Evolutionary conservation across 1,139 yeast genomes (phyloP), one percentile per base, ranked within the genome.

Genomic region (Suhomyces coccinellae): DNA sequence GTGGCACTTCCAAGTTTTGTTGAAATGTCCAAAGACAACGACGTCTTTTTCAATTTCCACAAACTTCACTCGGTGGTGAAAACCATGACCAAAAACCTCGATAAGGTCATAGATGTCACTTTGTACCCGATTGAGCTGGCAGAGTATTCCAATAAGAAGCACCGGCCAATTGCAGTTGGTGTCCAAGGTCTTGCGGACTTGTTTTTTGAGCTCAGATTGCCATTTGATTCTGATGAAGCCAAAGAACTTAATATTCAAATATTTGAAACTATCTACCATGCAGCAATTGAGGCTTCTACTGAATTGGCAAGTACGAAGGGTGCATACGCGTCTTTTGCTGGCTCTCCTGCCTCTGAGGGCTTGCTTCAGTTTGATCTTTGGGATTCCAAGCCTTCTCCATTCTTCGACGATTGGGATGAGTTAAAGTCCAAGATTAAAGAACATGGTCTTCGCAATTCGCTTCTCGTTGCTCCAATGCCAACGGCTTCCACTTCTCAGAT

Each of bases 181-280:
- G 95, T 88, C 8, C 95, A 88, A 66, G 97, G 97, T 48, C 73
- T 88, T 45, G 96, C 97, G 28, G 97, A 88, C 61, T 74, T 87
- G n/a, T 88, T 87, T 65, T 75, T 86, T 75, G 75, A 80, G 49
- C 73, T 88, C 50, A 78, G 95, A 57, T 58, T 88, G 52, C 95
- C 96, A 24, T 88, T 88, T 63, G 96, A 86, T 58, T 83, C 90
- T 32, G 72, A 73, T 22, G 85, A 79, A 54, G 96, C 97, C 17
- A 78, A 76, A 60, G 72, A 71, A 51, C 73, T 88, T 54, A 88
- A 88, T 69, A 77, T 77, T 45, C 95, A 87, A 65, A 85, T 88
- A 50, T 88, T 88, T 65, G 97, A 88, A 69, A 89, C 97, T 31
- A 87, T 88, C 43, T 88, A 88, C 62, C 96, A 88, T 62, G 96